Evolutionary conservation across 345 rosid genomes (phyloP), one percentile per base, ranked within the genome.

Genomic region (Boechera retrofracta): DNA sequence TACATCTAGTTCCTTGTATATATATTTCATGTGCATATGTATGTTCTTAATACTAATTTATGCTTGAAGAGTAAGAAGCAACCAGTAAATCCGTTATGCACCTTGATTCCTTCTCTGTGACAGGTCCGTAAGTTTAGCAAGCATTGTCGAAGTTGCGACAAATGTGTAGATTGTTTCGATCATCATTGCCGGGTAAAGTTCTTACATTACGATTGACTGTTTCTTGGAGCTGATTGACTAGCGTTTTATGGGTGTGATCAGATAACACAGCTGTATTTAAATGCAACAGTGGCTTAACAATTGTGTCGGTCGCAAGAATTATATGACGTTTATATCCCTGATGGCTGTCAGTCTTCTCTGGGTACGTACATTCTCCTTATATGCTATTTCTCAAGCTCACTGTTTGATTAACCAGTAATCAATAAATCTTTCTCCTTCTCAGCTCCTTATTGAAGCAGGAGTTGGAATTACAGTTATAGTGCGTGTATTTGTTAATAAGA

Each of bases 111-210:
- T 69, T 76, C 21, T 32, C 18, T 64, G 53, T 56, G 83, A 78
- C 89, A 94, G 98, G 98, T 94, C 29, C 97, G 96, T 61, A 90
- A 87, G 82, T 94, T 87, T 77, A 94, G 98, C 85, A 94, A 94
- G 79, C 98, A 94, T 61, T 94, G 98, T 81, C 85, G 97, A 75
- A 94, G 96, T 78, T 94, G 98, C 61, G 98, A 94, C 81, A 94
- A 94, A 83, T 94, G 98, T 70, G 99, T 95, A 21, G 97, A 92
- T 85, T 91, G 94, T 72, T 95, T 95, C 71, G 99, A 92, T 87
- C 99, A 95, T 77, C 99, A 95, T 76, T 95, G 99, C 71, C 89
- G 97, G 87, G 98, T 94, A 92, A 65, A 54, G 53, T 51, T 74
- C 75, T 31, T 77, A 66, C 73, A 31, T 12, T 4, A 53, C 16